Base-by-base conservation (phyloP, 345 rosid genomes). In the Pugionium dolabratum region DNA sequence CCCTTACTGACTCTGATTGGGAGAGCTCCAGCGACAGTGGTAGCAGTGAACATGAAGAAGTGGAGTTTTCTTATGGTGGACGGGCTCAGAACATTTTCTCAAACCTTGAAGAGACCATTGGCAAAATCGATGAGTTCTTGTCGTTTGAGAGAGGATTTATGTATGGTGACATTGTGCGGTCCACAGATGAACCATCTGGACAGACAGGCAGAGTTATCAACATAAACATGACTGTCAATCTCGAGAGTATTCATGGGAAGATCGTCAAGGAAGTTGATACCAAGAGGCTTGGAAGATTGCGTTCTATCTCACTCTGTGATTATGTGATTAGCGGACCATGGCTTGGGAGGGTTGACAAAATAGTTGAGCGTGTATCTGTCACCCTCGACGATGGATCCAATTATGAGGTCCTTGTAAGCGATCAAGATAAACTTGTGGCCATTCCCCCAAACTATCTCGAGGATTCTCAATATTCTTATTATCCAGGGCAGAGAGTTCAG, bases 401-500 rank as follows among this genome's bases (percentile, higher is more conserved):
- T 48, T 83, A 84, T 52, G 86, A 90, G 74, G 79, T 94, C 69
- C 75, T 51, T 52, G 88, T 76, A 35, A 39, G 47, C 28, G 89
- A 85, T 78, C 84, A 76, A 37, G 89, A 80, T 48, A 83, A 78
- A 51, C 74, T 90, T 65, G 58, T 84, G 48, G 89, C 99, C 46
- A 29, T 82, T 54, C 79, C 83, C 27, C 74, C 86, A 6, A 86
- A 76, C 64, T 35, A 84, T 26, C 80, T 88, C 2, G 95, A 94
- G 55, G 99, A 94, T 81, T 74, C 83, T 4, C 81, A 78, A 18
- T 85, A 72, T 69, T 79, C 83, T 0, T 88, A 81, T 43, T 83
- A 88, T 71, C 96, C 95, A 7, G 99, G 99, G 68, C 97, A 94
- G 79, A 80, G 95, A 80, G 89, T 94, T 35, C 81, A 49, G 67